Evolutionary conservation across 768 basidiomycete genomes (phyloP).

Genomic region (Chiua virens): DNA sequence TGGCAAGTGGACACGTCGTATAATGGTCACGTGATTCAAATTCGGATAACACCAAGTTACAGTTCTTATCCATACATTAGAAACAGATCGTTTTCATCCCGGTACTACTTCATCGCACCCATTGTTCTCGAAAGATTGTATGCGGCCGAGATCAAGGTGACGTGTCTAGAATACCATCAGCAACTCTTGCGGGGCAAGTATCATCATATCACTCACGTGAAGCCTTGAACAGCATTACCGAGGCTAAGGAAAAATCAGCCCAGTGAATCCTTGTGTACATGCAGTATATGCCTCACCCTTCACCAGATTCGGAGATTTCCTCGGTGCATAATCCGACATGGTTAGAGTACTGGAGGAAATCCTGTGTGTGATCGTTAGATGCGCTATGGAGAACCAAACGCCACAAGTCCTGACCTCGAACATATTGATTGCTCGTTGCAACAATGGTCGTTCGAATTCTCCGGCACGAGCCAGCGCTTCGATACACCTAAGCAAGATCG

Average conservation of each 20-base stretch:
- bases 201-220: slow-evolving; percentile 58
- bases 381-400: background rate
- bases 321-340: slow-evolving; percentile 87
- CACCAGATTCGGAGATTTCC: slow-evolving; percentile 83
- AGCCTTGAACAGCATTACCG: slow-evolving; percentile 87
- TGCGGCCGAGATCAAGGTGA: slow-evolving; percentile 82
- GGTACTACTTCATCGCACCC: slow-evolving; percentile 9
- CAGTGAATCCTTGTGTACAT: background rate
- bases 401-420: slow-evolving; percentile 66
- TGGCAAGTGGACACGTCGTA: slow-evolving; percentile 7
- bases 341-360: slow-evolving; percentile 80
- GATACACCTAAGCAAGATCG: slow-evolving; percentile 55
- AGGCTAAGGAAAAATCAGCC: slow-evolving; percentile 43
- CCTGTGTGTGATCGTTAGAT: slow-evolving; percentile 37
- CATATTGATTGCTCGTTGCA: slow-evolving; percentile 76
- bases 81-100: too few species aligned
- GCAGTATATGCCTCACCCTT: slow-evolving; percentile 56
- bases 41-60: too few species aligned
- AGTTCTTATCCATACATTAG: too few species aligned
- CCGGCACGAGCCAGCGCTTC: slow-evolving; percentile 91
- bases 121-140: slow-evolving; percentile 77
- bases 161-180: slow-evolving; percentile 49
- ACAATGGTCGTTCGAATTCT: slow-evolving; percentile 64
- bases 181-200: background rate
- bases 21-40: slow-evolving; percentile 11